Percentiles rank a stretch among this genome's conserved stretches.
phyloP scores from a whole-genome alignment of 257 asterid species.

The Nicotiana knightiana region DNA sequence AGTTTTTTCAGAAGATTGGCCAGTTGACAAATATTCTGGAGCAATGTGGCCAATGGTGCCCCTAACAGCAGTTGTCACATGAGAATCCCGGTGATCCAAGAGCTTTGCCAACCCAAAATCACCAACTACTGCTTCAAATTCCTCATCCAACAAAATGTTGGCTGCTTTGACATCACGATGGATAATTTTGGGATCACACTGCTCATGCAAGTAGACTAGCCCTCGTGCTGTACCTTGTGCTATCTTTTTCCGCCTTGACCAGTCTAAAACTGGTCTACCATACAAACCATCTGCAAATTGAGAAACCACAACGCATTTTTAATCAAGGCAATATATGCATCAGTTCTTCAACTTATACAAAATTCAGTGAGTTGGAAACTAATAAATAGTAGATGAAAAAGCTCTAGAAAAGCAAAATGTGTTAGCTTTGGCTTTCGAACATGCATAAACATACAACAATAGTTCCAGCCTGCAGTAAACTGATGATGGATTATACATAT shows the following conservation, averaged over 20 bases:
- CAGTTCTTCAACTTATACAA: background rate
- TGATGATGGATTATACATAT: background rate
- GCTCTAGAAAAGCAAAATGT: background rate
- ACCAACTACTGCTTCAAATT: slow-evolving; percentile 93
- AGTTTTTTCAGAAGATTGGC: slow-evolving; percentile 92
- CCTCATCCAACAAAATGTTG: slow-evolving; percentile 85
- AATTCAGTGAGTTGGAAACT: background rate
- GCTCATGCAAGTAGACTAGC: slow-evolving; percentile 82
- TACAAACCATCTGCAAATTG: slow-evolving; percentile 44
- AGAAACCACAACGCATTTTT: background rate
- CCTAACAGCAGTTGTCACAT: slow-evolving; percentile 92
- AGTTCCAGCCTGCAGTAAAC: background rate
- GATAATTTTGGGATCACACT: slow-evolving; percentile 85
- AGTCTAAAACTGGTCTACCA: slow-evolving; percentile 79
- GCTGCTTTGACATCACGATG: slow-evolving; percentile 98
- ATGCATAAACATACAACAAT: background rate
- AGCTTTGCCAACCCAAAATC: slow-evolving; percentile 95
- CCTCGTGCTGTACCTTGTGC: slow-evolving; percentile 93
- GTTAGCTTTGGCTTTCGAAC: background rate
- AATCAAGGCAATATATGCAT: background rate
- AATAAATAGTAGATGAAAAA: background rate
- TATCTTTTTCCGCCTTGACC: slow-evolving; percentile 71
- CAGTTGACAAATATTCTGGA: slow-evolving; percentile 79
- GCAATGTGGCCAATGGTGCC: slow-evolving; percentile 98
- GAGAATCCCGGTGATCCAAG: slow-evolving; percentile 83